Evolutionary conservation across 2,329 filamentous ascomycete genomes (phyloP).

Genomic region (Epichloe brachyelytri): DNA sequence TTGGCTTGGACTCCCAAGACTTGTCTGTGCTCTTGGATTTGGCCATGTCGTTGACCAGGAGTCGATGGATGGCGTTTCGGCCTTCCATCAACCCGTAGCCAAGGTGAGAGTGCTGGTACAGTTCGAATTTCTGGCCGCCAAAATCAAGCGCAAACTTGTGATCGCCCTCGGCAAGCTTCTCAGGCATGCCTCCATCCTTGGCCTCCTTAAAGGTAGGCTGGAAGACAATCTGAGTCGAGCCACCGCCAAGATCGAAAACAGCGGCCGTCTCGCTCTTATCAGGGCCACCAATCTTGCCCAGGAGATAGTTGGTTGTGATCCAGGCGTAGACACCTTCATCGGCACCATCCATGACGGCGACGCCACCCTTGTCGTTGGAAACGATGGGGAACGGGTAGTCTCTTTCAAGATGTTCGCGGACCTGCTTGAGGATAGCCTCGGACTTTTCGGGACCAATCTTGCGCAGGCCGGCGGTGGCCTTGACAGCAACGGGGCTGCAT

Average conservation of each 20-base stretch:
- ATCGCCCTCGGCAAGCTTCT: constrained; percentile 74
- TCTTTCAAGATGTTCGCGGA: constrained; percentile 71
- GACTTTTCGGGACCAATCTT: constrained; percentile 73
- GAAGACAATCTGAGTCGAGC: constrained; percentile 97
- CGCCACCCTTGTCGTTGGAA: constrained; percentile 69
- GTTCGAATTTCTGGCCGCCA: constrained; percentile 76
- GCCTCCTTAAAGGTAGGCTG: constrained; percentile 79
- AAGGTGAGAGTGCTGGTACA: constrained; percentile 97
- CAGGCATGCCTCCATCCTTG: constrained; percentile 65
- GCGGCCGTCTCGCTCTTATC: constrained; percentile 86
- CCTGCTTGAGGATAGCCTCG: constrained; percentile 72
- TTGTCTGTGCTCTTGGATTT: constrained; percentile 46
- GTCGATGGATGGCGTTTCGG: constrained; percentile 70
- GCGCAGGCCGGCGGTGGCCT: constrained; percentile 88
- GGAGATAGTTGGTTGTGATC: constrained; percentile 97
- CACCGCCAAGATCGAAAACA: constrained; percentile 90
- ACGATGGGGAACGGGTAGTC: constrained; percentile 93
- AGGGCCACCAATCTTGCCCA: constrained; percentile 91
- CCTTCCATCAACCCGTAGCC: constrained; percentile 95
- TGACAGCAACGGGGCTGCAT: constrained; percentile 95
- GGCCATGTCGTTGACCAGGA: constrained; percentile 59
- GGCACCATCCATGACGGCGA: constrained; percentile 94
- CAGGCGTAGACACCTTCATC: constrained; percentile 97
- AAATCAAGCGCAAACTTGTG: constrained; percentile 93
- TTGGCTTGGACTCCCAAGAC: constrained; percentile 56